phyloP scores from a whole-genome alignment of 805 yeast genomes.

The Maudiozyma serrabonitensis region DNA sequence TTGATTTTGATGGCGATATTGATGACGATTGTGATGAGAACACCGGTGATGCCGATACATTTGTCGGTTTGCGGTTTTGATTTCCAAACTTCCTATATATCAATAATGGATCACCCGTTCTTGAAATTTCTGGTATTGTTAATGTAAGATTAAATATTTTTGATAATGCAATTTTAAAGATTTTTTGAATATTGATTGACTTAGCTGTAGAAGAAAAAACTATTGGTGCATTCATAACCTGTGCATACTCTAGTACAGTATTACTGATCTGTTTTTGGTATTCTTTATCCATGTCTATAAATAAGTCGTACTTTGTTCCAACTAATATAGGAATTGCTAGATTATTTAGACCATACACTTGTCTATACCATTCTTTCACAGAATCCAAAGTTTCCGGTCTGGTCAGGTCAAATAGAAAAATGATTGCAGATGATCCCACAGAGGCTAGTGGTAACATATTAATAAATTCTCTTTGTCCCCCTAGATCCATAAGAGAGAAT shows the following conservation, averaged over 20 bases:
- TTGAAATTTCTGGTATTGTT: conserved; percentile 70
- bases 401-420: conserved; percentile 83
- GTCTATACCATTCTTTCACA: conserved; percentile 87
- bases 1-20: neutral
- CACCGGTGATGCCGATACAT: neutral
- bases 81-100: conserved; percentile 39
- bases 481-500: conserved; percentile 88
- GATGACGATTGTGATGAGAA: neutral
- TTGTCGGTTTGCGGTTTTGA: neutral
- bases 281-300: conserved; percentile 61
- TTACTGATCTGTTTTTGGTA: conserved; percentile 77
- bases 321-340: conserved; percentile 85
- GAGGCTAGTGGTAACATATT: conserved; percentile 91
- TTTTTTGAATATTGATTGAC: conserved; percentile 85
- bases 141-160: conserved; percentile 81
- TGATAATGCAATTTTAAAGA: conserved; percentile 80
- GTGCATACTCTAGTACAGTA: conserved; percentile 73
- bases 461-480: conserved; percentile 88
- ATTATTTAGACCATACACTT: conserved; percentile 77
- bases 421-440: conserved; percentile 80
- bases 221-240: conserved; percentile 74
- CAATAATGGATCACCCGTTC: conserved; percentile 83
- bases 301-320: conserved; percentile 86
- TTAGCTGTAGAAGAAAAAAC: conserved; percentile 86
- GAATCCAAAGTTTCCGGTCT: conserved; percentile 73